Conservation (phyloP, 2,329 filamentous ascomycete species). For the Onygena corvina region DNA sequence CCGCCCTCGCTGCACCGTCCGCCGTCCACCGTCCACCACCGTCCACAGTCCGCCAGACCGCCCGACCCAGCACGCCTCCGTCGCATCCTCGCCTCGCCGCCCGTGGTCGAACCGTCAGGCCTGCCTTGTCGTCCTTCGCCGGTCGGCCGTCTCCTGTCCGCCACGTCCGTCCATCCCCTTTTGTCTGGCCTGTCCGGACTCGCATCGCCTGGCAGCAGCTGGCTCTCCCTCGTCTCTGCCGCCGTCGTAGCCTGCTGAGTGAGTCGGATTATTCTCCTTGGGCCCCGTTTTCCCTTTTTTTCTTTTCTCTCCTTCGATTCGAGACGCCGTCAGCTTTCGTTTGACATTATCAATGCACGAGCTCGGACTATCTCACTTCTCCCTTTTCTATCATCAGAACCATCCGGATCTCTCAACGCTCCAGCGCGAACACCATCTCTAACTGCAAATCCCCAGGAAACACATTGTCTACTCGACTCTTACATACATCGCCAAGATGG, state of each 20-base stretch:
- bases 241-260: not conserved
- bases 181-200: not conserved
- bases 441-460: not conserved
- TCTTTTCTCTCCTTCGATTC: no score
- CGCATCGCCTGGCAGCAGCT: not conserved
- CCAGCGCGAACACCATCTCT: not conserved
- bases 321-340: no score
- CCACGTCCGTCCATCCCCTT: not conserved
- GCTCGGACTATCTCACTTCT: no score
- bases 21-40: not conserved
- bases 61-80: no score
- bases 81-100: no score
- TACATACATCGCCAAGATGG: conserved; percentile 58
- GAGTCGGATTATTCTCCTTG: not conserved
- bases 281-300: not conserved
- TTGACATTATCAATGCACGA: no score
- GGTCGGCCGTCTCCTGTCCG: not conserved
- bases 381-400: no score
- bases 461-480: not conserved
- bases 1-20: no score
- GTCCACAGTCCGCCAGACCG: no score
- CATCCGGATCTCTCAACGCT: no score
- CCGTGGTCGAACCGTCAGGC: no score
- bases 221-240: not conserved
- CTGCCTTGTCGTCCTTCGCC: not conserved